These are phyloP conservation scores for Cylindrotheca closterium DNA, from an alignment of 108 stramenopile species.

Conservation along the genomic window DNA sequence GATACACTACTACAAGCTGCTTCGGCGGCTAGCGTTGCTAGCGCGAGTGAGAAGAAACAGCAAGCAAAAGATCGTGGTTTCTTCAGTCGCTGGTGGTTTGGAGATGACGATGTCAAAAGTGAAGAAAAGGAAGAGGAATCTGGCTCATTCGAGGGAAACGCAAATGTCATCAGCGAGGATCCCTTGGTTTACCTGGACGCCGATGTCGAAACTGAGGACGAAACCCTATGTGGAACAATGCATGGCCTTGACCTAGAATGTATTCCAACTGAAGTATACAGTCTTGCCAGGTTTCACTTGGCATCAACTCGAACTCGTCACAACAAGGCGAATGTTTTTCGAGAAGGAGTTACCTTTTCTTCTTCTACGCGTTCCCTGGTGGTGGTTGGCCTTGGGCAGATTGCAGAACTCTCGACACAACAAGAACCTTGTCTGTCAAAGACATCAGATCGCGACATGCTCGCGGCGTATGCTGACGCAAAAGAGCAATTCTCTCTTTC, in stretches of 20 bases:
- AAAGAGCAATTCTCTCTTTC: conserved; percentile 31
- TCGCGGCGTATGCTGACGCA: conserved; percentile 18
- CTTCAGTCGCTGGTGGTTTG: conserved; percentile 13
- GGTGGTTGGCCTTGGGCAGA: conserved; percentile 35
- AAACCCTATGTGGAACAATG: conserved; percentile 30
- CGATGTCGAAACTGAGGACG: conserved; percentile 17
- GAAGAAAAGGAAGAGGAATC: background rate
- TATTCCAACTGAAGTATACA: conserved; percentile 56
- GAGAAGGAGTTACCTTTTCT: background rate
- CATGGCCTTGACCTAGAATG: conserved; percentile 35
- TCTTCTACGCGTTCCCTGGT: conserved; percentile 1
- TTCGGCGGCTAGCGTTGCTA: conserved; percentile 24
- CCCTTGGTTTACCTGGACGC: conserved; percentile 23
- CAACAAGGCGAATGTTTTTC: conserved; percentile 31
- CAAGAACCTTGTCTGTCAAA: background rate
- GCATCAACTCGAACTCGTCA: conserved; percentile 20
- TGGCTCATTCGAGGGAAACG: too few species aligned
- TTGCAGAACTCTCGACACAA: conserved; percentile 38
- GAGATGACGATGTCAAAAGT: conserved; percentile 9
- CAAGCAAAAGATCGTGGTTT: conserved; percentile 4
- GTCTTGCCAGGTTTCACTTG: conserved; percentile 49
- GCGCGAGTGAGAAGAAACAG: background rate
- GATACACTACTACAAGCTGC: conserved; percentile 43
- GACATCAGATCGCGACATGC: conserved; percentile 41
- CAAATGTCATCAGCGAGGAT: conserved; percentile 7